phyloP scores from a whole-genome alignment of 1,139 yeast species.

The Arxiozyma slooffiae region DNA sequence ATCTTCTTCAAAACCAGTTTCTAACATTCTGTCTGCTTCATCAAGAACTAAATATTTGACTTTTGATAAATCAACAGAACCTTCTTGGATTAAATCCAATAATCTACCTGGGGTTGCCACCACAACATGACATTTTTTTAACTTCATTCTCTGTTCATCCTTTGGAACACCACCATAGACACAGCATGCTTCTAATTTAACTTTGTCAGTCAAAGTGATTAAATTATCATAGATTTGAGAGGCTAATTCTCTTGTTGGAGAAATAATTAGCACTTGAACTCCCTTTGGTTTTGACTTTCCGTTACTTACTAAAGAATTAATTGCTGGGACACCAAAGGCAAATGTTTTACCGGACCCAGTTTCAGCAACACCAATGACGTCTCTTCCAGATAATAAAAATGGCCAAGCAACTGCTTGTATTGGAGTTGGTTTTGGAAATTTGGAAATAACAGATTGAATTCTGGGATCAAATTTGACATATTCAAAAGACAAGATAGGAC shows the following conservation, averaged over 20 bases:
- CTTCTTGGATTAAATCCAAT: conserved; percentile 83
- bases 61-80: conserved; percentile 57
- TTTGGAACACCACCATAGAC: conserved; percentile 97
- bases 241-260: conserved; percentile 97
- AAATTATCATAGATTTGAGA: conserved; percentile 86
- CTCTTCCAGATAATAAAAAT: conserved; percentile 64
- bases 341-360: conserved; percentile 97
- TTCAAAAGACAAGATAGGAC: conserved; percentile 65
- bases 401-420: conserved; percentile 99
- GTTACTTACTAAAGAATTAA: conserved; percentile 45
- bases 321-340: conserved; percentile 97
- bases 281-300: conserved; percentile 34
- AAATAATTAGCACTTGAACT: conserved; percentile 69
- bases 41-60: conserved; percentile 80
- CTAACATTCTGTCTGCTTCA: conserved; percentile 98
- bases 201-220: conserved; percentile 51
- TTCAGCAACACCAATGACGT: conserved; percentile 95
- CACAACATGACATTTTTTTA: conserved; percentile 61
- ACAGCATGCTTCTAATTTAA: conserved; percentile 65
- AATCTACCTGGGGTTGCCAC: conserved; percentile 97
- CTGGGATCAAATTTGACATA: conserved; percentile 49
- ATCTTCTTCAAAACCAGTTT: conserved; percentile 94
- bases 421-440: conserved; percentile 87
- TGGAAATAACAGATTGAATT: conserved; percentile 48
- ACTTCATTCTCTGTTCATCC: conserved; percentile 70